These are phyloP conservation scores for Umbellularia californica DNA, from an alignment of 164 flowering plant species.

Conservation along the genomic window DNA sequence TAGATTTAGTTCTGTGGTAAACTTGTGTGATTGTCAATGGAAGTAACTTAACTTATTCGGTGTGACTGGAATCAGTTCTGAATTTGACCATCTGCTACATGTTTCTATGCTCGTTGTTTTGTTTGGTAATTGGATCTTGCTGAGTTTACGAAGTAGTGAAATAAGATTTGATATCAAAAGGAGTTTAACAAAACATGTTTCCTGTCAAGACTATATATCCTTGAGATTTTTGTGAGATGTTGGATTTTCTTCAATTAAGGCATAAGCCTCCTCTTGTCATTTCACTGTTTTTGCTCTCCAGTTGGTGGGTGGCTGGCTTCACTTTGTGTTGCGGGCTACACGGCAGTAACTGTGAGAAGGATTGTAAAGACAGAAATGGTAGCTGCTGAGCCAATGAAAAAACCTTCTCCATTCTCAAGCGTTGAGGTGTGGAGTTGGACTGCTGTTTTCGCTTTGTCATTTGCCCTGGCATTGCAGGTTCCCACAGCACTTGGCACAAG, in stretches of 20 bases:
- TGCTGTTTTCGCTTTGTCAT: conserved; percentile 57
- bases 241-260: background rate
- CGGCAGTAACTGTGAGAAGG: conserved; percentile 89
- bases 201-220: background rate
- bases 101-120: no score
- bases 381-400: conserved; percentile 85
- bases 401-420: conserved; percentile 75
- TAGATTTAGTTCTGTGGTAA: no score
- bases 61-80: no score
- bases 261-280: background rate
- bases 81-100: no score
- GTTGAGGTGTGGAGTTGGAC: conserved; percentile 68
- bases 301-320: conserved; percentile 96
- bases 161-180: no score
- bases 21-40: no score
- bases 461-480: conserved; percentile 46
- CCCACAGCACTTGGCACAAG: conserved; percentile 72
- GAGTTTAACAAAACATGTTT: background rate
- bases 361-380: conserved; percentile 80
- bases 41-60: no score
- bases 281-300: conserved; percentile 27
- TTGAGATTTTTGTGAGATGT: background rate
- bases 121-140: no score
- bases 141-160: no score
- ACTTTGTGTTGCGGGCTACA: conserved; percentile 80